Percentiles rank a stretch among this genome's conserved stretches.
phyloP scores from a whole-genome alignment of 768 basidiomycete species.

The Boletus barrowsii region DNA sequence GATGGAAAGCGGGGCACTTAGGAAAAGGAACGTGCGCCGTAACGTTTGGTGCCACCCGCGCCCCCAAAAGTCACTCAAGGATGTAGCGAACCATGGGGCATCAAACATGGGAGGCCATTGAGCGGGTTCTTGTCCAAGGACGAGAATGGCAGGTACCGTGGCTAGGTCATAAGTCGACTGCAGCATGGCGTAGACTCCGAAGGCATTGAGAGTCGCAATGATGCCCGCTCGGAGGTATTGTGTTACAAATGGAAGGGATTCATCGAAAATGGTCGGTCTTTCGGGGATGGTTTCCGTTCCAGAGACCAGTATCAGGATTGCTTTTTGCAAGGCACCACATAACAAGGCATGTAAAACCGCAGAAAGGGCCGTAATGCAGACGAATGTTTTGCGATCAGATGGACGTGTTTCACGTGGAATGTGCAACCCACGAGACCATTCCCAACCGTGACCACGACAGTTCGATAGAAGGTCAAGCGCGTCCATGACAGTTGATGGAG shows the following conservation, averaged over 20 bases:
- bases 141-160: not conserved
- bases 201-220: not conserved
- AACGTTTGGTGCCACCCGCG: not conserved
- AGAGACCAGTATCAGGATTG: not conserved
- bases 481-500: not conserved
- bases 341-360: not conserved
- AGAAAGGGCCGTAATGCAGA: not conserved
- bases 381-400: not conserved
- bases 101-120: constrained; percentile 1
- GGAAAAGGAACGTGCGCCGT: not conserved
- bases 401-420: not conserved
- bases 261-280: constrained; percentile 1
- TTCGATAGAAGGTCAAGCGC: not conserved
- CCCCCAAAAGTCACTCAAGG: not conserved
- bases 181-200: not conserved
- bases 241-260: not conserved
- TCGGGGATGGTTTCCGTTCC: not conserved
- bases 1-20: not conserved
- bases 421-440: not conserved
- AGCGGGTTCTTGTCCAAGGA: constrained; percentile 1
- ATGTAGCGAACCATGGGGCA: not conserved
- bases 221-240: not conserved
- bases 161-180: not conserved
- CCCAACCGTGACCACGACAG: not conserved
- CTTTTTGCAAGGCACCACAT: not conserved